A percentile compares a stretch with the other conserved stretches of the same genome.
Conservation (phyloP, 2,329 filamentous ascomycete species). For the Metarhizium sp. region DNA sequence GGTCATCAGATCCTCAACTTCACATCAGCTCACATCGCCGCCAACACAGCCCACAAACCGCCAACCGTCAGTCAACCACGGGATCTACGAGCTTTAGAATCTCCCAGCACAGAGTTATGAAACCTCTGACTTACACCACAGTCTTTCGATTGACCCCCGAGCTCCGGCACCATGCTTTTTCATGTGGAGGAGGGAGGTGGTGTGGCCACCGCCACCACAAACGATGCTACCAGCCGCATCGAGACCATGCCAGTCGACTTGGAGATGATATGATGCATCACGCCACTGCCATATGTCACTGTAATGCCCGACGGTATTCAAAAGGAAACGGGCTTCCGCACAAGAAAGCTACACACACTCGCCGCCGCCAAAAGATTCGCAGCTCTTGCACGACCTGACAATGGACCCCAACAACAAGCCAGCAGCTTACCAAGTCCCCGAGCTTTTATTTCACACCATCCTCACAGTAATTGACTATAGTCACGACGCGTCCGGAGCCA, state of each 20-base stretch:
- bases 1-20: too few relatives aligned
- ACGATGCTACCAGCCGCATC: background rate
- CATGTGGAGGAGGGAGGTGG: background rate
- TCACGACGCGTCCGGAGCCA: slow-evolving; percentile 16
- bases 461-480: slow-evolving; percentile 23
- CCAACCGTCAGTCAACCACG: too few relatives aligned
- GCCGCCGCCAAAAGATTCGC: background rate
- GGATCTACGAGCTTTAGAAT: too few relatives aligned
- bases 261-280: background rate
- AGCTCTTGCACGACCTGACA: background rate
- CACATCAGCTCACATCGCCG: too few relatives aligned
- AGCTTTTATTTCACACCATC: slow-evolving; percentile 27
- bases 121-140: too few relatives aligned
- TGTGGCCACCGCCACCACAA: background rate
- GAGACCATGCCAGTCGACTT: background rate
- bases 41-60: too few relatives aligned
- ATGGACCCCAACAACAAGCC: background rate
- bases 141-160: background rate
- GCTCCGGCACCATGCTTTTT: background rate
- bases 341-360: background rate
- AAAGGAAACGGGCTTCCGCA: background rate
- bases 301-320: background rate
- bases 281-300: background rate
- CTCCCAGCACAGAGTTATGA: too few relatives aligned
- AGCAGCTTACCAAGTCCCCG: slow-evolving; percentile 9